phyloP scores from a whole-genome alignment of 2,329 filamentous ascomycete species.

The Atkinsonella texensis region DNA sequence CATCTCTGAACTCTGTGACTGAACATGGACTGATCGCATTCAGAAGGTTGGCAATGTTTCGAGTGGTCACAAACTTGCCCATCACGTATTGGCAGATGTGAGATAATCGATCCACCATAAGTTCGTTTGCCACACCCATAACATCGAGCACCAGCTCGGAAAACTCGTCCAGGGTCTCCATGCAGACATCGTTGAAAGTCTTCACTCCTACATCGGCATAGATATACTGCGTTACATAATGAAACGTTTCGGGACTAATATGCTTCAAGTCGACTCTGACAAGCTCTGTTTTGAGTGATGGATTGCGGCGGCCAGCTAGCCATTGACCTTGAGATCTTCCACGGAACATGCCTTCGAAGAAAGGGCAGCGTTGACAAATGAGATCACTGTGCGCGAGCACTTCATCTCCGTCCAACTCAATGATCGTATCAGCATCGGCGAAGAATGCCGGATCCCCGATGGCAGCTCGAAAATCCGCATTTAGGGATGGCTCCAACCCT shows the following conservation, averaged over 20 bases:
- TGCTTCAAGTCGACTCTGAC: slow-evolving; percentile 75
- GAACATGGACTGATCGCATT: slow-evolving; percentile 79
- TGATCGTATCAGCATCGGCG: slow-evolving; percentile 63
- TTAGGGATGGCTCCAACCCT: slow-evolving; percentile 49
- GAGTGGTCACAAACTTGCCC: slow-evolving; percentile 70
- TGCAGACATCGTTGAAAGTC: slow-evolving; percentile 67
- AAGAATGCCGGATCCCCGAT: slow-evolving; percentile 60
- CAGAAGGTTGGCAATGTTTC: slow-evolving; percentile 75
- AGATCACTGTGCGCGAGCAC: slow-evolving; percentile 65
- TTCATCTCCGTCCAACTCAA: slow-evolving; percentile 67
- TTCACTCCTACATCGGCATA: slow-evolving; percentile 75
- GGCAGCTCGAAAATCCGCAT: slow-evolving; percentile 58
- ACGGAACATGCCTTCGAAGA: slow-evolving; percentile 81
- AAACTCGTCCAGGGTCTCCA: slow-evolving; percentile 66
- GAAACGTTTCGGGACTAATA: slow-evolving; percentile 59
- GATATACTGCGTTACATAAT: slow-evolving; percentile 66
- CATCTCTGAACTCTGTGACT: slow-evolving; percentile 75
- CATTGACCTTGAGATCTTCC: slow-evolving; percentile 80
- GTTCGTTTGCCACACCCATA: slow-evolving; percentile 78
- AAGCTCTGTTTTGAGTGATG: slow-evolving; percentile 21
- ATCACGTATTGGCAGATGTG: slow-evolving; percentile 81
- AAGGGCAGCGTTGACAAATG: slow-evolving; percentile 74
- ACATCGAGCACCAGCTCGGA: slow-evolving; percentile 85
- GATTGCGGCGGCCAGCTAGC: slow-evolving; percentile 58
- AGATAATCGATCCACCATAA: slow-evolving; percentile 86